Evolutionary conservation across 2,329 filamentous ascomycete genomes (phyloP).

Genomic region (Leptodontidium sp.): DNA sequence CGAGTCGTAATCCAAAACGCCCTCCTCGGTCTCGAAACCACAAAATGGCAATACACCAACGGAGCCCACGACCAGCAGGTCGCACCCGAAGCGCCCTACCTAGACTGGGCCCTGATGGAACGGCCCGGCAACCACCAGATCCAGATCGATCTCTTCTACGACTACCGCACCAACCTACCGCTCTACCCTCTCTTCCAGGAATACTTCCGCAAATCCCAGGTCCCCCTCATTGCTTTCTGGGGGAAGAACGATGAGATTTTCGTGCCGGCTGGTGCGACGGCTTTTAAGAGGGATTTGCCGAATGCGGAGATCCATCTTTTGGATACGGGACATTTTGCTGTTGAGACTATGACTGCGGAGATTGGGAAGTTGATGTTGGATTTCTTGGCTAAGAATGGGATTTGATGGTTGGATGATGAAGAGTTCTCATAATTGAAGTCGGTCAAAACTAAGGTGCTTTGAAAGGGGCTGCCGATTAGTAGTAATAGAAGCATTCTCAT

Average conservation of each 20-base stretch:
- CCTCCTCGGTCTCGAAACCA: conserved; percentile 35
- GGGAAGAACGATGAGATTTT: conserved; percentile 64
- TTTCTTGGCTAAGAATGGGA: conserved; percentile 40
- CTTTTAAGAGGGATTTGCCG: conserved; percentile 58
- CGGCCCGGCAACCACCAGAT: conserved; percentile 58
- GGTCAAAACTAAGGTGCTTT: too few species aligned
- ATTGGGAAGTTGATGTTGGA: conserved; percentile 39
- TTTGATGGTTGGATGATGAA: conserved; percentile 25
- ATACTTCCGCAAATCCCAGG: conserved; percentile 58
- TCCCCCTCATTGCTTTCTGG: conserved; percentile 66
- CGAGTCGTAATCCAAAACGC: conserved; percentile 26
- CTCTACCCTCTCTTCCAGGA: conserved; percentile 64
- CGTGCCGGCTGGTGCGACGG: conserved; percentile 59
- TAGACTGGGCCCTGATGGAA: conserved; percentile 61
- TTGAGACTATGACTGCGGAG: conserved; percentile 37
- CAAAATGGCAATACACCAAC: conserved; percentile 39
- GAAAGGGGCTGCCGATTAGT: too few species aligned
- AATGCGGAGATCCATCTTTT: conserved; percentile 58
- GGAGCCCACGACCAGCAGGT: conserved; percentile 30
- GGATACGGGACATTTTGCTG: conserved; percentile 65
- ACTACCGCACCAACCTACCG: conserved; percentile 62
- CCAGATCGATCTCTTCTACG: conserved; percentile 64
- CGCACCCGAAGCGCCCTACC: conserved; percentile 44
- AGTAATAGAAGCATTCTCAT: too few species aligned
- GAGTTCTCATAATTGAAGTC: too few species aligned